Percentiles rank a stretch among this genome's conserved stretches.
Conservation (phyloP, 371 early-diverging fungal genomes). For the Phascolomyces articulosus region DNA sequence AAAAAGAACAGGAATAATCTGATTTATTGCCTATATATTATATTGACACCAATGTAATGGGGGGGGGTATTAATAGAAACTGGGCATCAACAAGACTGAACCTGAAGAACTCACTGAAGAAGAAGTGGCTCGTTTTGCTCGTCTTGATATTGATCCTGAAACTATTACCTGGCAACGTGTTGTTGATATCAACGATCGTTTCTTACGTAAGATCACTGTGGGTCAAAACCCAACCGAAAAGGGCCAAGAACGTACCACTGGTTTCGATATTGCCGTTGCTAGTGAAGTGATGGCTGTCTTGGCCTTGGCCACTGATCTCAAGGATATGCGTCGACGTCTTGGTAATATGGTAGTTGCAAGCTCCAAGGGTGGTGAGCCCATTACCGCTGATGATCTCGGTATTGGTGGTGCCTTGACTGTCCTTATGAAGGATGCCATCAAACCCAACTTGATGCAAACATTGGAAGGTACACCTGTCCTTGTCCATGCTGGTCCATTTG, state of each 20-base stretch:
- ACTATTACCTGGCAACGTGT: conserved; percentile 97
- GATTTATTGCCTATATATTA: too few species aligned
- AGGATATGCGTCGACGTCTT: conserved; percentile 91
- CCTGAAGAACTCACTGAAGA: conserved; percentile 81
- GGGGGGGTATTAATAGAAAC: too few species aligned
- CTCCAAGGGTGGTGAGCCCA: conserved; percentile 78
- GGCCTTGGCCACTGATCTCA: conserved; percentile 85
- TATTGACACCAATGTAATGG: too few species aligned
- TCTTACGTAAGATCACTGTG: conserved; percentile 87
- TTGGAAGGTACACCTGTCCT: conserved; percentile 98
- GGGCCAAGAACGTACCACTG: conserved; percentile 85
- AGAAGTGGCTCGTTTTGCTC: conserved; percentile 78
- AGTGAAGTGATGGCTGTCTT: conserved; percentile 97
- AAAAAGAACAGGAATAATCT: neutral
- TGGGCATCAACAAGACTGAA: conserved; percentile 82
- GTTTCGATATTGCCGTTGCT: conserved; percentile 97
- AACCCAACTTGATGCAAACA: conserved; percentile 98
- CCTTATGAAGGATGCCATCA: conserved; percentile 97
- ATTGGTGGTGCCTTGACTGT: conserved; percentile 95
- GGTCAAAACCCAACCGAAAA: conserved; percentile 89
- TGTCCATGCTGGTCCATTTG: conserved; percentile 98
- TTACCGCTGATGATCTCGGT: conserved; percentile 96
- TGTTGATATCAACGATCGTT: conserved; percentile 94
- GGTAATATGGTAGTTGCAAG: conserved; percentile 95
- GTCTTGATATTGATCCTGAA: conserved; percentile 90